Conservation (phyloP, 2,329 filamentous ascomycete genomes). For the Parafenestella ontariensis region DNA sequence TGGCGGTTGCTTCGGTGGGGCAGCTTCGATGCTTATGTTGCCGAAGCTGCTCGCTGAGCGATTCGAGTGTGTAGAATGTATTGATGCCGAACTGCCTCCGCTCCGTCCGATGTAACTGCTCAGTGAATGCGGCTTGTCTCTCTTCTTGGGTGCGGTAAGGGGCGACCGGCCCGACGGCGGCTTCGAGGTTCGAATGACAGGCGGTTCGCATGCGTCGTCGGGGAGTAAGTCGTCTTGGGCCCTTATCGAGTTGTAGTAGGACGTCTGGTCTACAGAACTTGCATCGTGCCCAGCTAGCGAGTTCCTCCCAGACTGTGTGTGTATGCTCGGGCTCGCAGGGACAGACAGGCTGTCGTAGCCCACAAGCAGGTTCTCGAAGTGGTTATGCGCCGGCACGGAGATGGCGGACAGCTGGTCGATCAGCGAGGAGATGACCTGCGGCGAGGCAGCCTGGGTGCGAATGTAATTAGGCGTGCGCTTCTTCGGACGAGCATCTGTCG, state of each 20-base stretch:
- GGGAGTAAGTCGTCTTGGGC: constrained; percentile 58
- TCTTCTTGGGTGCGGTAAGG: constrained; percentile 66
- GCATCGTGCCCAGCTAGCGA: constrained; percentile 33
- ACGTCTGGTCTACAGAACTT: constrained; percentile 77
- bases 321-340: constrained; percentile 24
- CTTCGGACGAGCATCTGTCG: constrained; percentile 24
- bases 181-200: constrained; percentile 82
- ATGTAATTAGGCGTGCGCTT: constrained; percentile 46
- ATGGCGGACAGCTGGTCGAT: constrained; percentile 68
- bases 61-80: constrained; percentile 45
- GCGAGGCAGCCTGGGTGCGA: constrained; percentile 57
- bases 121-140: constrained; percentile 55
- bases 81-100: constrained; percentile 43
- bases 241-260: constrained; percentile 62
- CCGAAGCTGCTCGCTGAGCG: constrained; percentile 48
- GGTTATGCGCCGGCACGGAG: constrained; percentile 69
- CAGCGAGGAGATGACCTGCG: constrained; percentile 72
- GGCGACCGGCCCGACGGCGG: constrained; percentile 78
- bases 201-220: constrained; percentile 68
- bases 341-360: constrained; percentile 42
- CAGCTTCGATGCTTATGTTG: constrained; percentile 51
- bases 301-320: constrained; percentile 32
- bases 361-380: constrained; percentile 66
- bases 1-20: constrained; percentile 33
- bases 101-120: constrained; percentile 64